Percentiles rank a stretch among this genome's conserved stretches.
phyloP scores from a whole-genome alignment of 2,329 filamentous ascomycete species.

The Fusarium aywerte region DNA sequence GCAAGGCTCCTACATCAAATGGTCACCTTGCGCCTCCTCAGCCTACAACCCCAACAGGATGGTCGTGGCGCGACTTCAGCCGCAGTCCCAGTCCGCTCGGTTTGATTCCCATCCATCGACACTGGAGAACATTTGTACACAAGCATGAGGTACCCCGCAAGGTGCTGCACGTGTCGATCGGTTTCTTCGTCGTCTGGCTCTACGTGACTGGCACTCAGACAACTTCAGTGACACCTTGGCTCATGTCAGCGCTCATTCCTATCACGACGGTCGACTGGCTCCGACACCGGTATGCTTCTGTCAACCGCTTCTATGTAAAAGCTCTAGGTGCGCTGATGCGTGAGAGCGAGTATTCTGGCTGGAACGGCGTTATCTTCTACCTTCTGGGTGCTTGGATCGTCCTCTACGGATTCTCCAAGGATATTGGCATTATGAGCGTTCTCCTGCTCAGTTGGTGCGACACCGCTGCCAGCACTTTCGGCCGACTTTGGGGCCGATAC shows the following conservation, averaged over 20 bases:
- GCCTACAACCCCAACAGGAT: slow-evolving; percentile 66
- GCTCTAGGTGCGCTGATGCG: slow-evolving; percentile 92
- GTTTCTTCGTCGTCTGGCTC: slow-evolving; percentile 89
- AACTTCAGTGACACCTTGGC: slow-evolving; percentile 80
- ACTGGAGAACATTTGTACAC: slow-evolving; percentile 93
- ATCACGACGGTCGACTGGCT: slow-evolving; percentile 85
- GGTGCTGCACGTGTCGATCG: slow-evolving; percentile 92
- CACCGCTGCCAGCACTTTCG: slow-evolving; percentile 94
- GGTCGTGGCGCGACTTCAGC: slow-evolving; percentile 88
- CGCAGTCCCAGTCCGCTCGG: slow-evolving; percentile 92
- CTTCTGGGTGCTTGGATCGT: slow-evolving; percentile 90
- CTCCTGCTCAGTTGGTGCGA: slow-evolving; percentile 97
- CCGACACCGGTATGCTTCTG: slow-evolving; percentile 80
- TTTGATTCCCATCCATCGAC: slow-evolving; percentile 92
- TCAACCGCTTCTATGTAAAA: slow-evolving; percentile 90
- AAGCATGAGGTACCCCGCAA: slow-evolving; percentile 97
- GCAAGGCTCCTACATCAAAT: slow-evolving; percentile 56
- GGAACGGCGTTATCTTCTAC: slow-evolving; percentile 98
- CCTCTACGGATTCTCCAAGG: slow-evolving; percentile 89
- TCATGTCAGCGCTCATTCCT: slow-evolving; percentile 83
- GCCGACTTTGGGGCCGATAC: slow-evolving; percentile 87
- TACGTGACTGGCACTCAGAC: slow-evolving; percentile 85
- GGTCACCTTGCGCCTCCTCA: slow-evolving; percentile 77
- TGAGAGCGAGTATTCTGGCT: slow-evolving; percentile 92
- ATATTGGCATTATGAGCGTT: slow-evolving; percentile 88